These are phyloP conservation scores for Ophiognomonia clavigignenti-juglandacearum DNA, from an alignment of 2,329 filamentous ascomycete genomes.

Conservation along the genomic window DNA sequence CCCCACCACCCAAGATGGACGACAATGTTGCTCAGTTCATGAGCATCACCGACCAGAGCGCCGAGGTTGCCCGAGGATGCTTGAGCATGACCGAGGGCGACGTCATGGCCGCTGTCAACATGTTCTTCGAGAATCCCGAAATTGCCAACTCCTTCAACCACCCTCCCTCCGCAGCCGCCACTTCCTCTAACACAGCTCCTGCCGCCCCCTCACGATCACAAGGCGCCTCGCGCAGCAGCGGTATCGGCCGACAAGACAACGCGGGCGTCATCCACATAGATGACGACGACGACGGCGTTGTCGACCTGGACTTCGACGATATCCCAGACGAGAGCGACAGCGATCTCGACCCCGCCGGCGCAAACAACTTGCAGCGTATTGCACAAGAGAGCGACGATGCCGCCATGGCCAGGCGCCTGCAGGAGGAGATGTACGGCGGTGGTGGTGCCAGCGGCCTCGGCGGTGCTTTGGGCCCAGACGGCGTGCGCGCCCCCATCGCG, in stretches of 20 bases:
- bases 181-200: conserved; percentile 23
- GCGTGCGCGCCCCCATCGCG: conserved; percentile 83
- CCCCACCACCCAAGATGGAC: conserved; percentile 49
- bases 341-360: conserved; percentile 34
- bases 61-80: conserved; percentile 74
- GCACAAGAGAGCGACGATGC: conserved; percentile 81
- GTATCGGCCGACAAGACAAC: conserved; percentile 44
- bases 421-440: conserved; percentile 81
- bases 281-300: conserved; percentile 66
- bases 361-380: conserved; percentile 36
- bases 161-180: conserved; percentile 22
- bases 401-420: conserved; percentile 83
- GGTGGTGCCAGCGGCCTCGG: conserved; percentile 25
- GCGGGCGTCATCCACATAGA: conserved; percentile 68
- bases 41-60: conserved; percentile 71
- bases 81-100: conserved; percentile 81
- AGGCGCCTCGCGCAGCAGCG: conserved; percentile 26
- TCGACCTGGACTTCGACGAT: conserved; percentile 27
- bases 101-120: conserved; percentile 77
- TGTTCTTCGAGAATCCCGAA: conserved; percentile 87
- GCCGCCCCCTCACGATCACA: conserved; percentile 10
- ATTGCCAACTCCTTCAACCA: conserved; percentile 46
- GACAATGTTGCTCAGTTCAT: conserved; percentile 69
- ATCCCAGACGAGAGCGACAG: conserved; percentile 33
- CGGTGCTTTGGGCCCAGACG: conserved; percentile 40